Percentiles rank a stretch among this genome's conserved stretches.
These are phyloP conservation scores for Boletus calvinii DNA, from an alignment of 1,284 basidiomycete genomes.

Conservation along the genomic window DNA sequence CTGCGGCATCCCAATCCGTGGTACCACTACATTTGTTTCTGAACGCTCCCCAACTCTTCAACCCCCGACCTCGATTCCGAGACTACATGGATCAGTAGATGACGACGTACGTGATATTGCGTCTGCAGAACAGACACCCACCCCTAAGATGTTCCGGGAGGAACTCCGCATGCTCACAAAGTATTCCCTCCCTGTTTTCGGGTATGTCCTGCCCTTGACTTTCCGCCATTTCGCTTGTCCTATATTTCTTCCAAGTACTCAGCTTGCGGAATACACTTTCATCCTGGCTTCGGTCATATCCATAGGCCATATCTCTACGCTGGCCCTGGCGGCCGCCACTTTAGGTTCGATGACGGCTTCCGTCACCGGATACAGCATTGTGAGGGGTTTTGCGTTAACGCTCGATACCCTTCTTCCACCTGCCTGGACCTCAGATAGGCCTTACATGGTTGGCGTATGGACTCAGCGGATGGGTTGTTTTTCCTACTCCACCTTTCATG, in stretches of 20 bases:
- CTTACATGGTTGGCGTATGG: constrained; percentile 89
- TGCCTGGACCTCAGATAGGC: constrained; percentile 86
- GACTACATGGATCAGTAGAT: constrained; percentile 13
- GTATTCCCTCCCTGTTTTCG: constrained; percentile 69
- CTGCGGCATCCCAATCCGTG: constrained; percentile 24
- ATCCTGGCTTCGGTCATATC: constrained; percentile 75
- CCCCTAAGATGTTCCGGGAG: constrained; percentile 52
- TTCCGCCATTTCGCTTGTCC: neutral
- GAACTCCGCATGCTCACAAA: constrained; percentile 59
- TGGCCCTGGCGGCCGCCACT: constrained; percentile 80
- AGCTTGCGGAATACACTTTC: constrained; percentile 75
- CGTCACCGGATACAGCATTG: constrained; percentile 68
- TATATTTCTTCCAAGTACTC: constrained; percentile 48
- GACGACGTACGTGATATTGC: neutral
- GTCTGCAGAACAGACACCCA: constrained; percentile 38
- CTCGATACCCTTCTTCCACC: constrained; percentile 90
- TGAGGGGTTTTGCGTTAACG: constrained; percentile 81
- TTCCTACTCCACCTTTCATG: neutral
- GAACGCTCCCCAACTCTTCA: constrained; percentile 39
- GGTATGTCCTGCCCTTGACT: constrained; percentile 44
- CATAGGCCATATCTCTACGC: constrained; percentile 82
- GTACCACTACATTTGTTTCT: constrained; percentile 5
- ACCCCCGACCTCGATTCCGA: constrained; percentile 10
- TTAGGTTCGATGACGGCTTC: constrained; percentile 86
- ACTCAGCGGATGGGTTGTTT: constrained; percentile 76